Evolutionary conservation across 2,329 filamentous ascomycete genomes (phyloP).

Genomic region (Trichothecium sympodiale): DNA sequence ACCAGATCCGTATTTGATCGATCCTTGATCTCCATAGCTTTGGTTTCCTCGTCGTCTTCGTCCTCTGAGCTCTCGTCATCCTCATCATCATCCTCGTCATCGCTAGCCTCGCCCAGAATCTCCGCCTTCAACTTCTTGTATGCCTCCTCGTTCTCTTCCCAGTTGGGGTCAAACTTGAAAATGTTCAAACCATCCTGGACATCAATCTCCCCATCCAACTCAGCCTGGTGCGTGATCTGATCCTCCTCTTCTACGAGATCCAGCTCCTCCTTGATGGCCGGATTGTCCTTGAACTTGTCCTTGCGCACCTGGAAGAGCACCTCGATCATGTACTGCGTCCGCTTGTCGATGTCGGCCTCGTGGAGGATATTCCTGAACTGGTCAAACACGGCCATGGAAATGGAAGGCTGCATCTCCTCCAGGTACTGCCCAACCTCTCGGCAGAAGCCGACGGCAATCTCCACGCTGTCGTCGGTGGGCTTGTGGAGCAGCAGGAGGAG

Average conservation of each 20-base stretch:
- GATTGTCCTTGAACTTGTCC: constrained; percentile 93
- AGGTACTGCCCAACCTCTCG: constrained; percentile 88
- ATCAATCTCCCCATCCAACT: constrained; percentile 73
- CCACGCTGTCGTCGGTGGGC: constrained; percentile 92
- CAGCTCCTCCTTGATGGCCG: constrained; percentile 79
- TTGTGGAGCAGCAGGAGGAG: constrained; percentile 85
- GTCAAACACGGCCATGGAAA: constrained; percentile 85
- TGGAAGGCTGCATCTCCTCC: constrained; percentile 87
- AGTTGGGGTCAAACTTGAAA: constrained; percentile 87
- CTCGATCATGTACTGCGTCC: constrained; percentile 99
- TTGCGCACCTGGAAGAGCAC: constrained; percentile 94
- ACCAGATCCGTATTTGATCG: constrained; percentile 94
- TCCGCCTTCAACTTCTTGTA: constrained; percentile 88
- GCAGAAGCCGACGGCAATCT: constrained; percentile 90
- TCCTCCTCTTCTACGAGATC: constrained; percentile 97
- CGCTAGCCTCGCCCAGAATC: constrained; percentile 87
- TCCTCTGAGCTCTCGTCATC: constrained; percentile 60
- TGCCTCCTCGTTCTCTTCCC: constrained; percentile 80
- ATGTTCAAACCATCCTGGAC: constrained; percentile 84
- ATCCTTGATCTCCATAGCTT: constrained; percentile 91
- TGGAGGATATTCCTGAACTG: constrained; percentile 92
- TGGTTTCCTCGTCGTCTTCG: constrained; percentile 67
- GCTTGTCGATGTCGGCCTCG: constrained; percentile 93
- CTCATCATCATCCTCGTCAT: constrained; percentile 38
- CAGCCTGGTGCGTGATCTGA: constrained; percentile 83